Evolutionary conservation across 257 asterid species (phyloP), one percentile per base, ranked within the genome.

Genomic region (Solanum sitiens): DNA sequence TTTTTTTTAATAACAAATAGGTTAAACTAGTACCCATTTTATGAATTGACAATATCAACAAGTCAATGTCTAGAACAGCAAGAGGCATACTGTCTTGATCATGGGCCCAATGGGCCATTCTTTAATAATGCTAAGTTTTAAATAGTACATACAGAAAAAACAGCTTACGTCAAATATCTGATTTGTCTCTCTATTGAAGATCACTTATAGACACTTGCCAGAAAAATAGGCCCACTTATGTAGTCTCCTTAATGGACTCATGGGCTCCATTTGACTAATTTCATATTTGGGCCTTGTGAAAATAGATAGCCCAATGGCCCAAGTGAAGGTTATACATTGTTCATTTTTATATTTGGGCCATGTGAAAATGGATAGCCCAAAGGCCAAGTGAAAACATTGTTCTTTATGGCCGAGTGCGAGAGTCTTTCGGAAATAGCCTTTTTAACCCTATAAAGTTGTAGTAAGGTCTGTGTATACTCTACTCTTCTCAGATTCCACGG

Each of bases 91-190:
- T 45, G 11, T 80, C 68, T 80, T 14, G 44, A 16, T 80, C 87
- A 50, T 45, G 33, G 90, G 90, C 90, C 88, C 85, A 74, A 39
- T 84, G 39, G 86, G 71, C 44, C 85, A 47, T 27, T 47, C 44
- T 47, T n/a, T 47, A 30, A 47, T 47, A 16, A 47, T 80, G 68
- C 42, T 47, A 80, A 40, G 44, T 45, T 47, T 80, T 71, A 25
- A 27, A 77, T 44, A 44, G 84, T 44, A 77, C 84, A 77, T 23
- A 77, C 61, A 14, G 84, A 44, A 5, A 77, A 42, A 77, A 10
- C 30, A 27, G 30, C 30, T 27, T 85, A 85, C 86, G 25, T 65
- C 6, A 67, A 47, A 11, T 77, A 88, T 88, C 77, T 72, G 47
- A 42, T 72, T 77, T 56, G 76, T 61, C 84, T 70, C 80, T 61